Percentiles rank a stretch among this genome's conserved stretches.
Evolutionary conservation across 2,329 filamentous ascomycete genomes (phyloP).

Genomic region (Aspergillus udagawae): DNA sequence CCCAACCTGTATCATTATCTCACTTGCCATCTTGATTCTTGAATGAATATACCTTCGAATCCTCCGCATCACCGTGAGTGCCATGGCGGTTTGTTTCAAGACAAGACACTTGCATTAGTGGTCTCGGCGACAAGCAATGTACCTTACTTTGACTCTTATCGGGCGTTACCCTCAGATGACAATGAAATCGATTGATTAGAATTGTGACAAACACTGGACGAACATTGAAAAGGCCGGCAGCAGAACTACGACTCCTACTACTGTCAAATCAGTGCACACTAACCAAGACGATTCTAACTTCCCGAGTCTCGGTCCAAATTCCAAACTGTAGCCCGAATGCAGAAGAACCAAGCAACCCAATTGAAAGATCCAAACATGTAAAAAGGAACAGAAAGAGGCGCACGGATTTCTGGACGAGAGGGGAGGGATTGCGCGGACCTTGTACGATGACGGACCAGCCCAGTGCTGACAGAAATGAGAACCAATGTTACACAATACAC

Average conservation of each 20-base stretch:
- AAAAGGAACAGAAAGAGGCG: neutral
- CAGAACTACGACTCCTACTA: neutral
- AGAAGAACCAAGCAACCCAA: neutral
- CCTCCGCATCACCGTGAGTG: constrained; percentile 12
- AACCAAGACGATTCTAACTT: neutral
- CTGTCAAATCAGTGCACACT: neutral
- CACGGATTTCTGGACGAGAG: neutral
- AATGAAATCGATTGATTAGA: neutral
- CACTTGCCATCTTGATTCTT: constrained; percentile 11
- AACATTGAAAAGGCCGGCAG: too few relatives aligned
- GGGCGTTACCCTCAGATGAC: neutral
- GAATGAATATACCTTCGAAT: constrained; percentile 16
- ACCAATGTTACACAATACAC: neutral
- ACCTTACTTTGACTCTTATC: neutral
- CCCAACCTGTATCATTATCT: constrained; percentile 17
- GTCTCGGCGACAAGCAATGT: neutral
- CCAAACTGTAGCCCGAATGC: neutral
- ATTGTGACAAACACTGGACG: neutral
- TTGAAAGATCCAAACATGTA: neutral
- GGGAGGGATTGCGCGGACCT: neutral
- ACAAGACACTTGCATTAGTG: constrained; percentile 9
- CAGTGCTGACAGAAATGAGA: neutral
- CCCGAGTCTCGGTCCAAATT: neutral
- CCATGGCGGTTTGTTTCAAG: constrained; percentile 15
- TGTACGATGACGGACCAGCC: neutral